Evolutionary conservation across 768 basidiomycete species (phyloP).

Genomic region (Xerocomus spinulosus): DNA sequence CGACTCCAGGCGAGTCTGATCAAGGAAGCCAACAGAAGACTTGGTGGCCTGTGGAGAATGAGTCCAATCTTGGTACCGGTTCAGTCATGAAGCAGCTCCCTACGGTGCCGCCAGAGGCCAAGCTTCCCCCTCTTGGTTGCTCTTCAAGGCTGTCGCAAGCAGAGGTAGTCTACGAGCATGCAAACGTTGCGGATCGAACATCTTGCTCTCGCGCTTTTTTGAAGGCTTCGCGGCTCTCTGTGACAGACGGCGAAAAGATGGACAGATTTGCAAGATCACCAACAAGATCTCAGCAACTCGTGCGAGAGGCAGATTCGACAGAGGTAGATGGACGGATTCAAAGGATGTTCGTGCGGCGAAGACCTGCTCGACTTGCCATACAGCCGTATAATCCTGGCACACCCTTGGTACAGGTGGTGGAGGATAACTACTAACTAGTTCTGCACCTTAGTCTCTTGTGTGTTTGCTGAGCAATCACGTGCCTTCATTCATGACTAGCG

Average conservation of each 20-base stretch:
- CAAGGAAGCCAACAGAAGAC: constrained; percentile 7
- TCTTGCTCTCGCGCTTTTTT: constrained; percentile 18
- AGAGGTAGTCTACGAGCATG: background rate
- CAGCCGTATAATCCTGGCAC: constrained; percentile 5
- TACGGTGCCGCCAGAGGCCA: background rate
- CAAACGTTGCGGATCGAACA: background rate
- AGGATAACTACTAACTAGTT: constrained; percentile 10
- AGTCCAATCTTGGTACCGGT: background rate
- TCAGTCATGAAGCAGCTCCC: background rate
- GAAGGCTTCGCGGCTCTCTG: constrained; percentile 13
- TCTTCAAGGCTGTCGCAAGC: background rate
- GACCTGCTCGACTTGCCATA: constrained; percentile 39
- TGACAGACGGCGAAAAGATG: constrained; percentile 18
- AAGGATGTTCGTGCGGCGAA: constrained; percentile 35
- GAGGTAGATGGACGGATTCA: constrained; percentile 15
- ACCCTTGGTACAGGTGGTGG: constrained; percentile 11
- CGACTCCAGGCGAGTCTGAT: constrained; percentile 22
- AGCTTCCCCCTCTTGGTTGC: background rate
- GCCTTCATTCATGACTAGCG: constrained; percentile 2
- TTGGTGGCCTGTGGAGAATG: constrained; percentile 4
- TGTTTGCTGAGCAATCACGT: constrained; percentile 17
- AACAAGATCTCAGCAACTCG: constrained; percentile 23
- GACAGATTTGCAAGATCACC: constrained; percentile 18
- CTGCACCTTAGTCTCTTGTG: background rate
- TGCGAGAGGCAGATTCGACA: constrained; percentile 23